Conservation (phyloP, 148 eudicot genomes). For the Persicaria tinctoria region DNA sequence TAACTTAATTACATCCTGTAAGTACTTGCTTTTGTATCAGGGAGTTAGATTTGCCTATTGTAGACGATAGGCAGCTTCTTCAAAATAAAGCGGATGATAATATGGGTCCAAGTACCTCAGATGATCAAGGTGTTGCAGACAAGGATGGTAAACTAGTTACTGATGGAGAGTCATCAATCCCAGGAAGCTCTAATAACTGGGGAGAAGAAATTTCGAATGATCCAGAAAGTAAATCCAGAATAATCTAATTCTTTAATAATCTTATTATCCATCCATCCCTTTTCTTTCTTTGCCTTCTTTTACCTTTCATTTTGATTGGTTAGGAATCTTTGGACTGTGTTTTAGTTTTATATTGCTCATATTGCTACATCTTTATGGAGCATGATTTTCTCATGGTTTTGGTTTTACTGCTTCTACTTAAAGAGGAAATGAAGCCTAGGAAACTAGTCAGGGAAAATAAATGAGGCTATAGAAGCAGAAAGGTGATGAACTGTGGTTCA, state of each 20-base stretch:
- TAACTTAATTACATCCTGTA: background rate
- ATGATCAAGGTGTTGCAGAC: background rate
- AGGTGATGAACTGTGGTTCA: background rate
- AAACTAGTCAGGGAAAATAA: background rate
- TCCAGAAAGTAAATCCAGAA: constrained; percentile 8
- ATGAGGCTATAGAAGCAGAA: background rate
- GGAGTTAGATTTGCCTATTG: background rate
- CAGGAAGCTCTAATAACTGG: constrained; percentile 4
- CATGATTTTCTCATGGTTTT: background rate
- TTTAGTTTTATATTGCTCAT: background rate
- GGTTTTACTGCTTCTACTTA: background rate
- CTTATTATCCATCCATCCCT: background rate
- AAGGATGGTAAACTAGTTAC: constrained; percentile 1
- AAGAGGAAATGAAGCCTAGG: no score
- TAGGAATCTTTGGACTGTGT: background rate
- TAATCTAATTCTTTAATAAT: constrained; percentile 1
- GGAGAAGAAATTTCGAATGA: background rate
- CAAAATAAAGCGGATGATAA: background rate
- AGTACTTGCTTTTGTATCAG: constrained; percentile 1
- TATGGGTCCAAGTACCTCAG: constrained; percentile 6
- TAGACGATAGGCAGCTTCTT: constrained; percentile 6
- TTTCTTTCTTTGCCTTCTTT: background rate
- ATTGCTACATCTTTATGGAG: background rate
- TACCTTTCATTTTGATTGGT: background rate
- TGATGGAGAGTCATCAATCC: constrained; percentile 5